Percentiles rank a stretch among this genome's conserved stretches.
These are phyloP conservation scores for Nannochloropsis salina DNA, from an alignment of 108 stramenopile species.

Conservation along the genomic window DNA sequence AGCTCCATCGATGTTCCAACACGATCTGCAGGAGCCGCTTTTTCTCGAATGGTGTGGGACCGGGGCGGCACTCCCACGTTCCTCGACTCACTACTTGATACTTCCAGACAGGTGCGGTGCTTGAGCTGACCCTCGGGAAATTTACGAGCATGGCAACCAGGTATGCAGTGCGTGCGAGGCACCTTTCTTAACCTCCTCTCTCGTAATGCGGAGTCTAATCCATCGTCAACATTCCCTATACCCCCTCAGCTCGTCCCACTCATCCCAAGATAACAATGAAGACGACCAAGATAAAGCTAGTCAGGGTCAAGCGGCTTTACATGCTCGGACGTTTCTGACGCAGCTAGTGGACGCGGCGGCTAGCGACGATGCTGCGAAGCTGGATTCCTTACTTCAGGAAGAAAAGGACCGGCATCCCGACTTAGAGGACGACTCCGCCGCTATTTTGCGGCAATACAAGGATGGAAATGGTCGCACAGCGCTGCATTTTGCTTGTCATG, in stretches of 20 bases:
- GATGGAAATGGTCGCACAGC: slow-evolving; percentile 49
- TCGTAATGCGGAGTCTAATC: not conserved
- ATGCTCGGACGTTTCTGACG: not conserved
- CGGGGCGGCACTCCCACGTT: too few relatives aligned
- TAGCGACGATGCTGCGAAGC: not conserved
- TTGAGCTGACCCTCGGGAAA: too few relatives aligned
- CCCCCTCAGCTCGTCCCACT: not conserved
- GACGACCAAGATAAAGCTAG: not conserved
- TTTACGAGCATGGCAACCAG: not conserved
- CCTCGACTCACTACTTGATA: too few relatives aligned
- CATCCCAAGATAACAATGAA: not conserved
- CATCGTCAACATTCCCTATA: not conserved
- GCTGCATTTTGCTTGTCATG: slow-evolving; percentile 44
- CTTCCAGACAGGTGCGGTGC: too few relatives aligned
- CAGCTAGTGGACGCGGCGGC: not conserved
- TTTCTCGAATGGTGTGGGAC: too few relatives aligned
- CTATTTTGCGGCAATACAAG: slow-evolving; percentile 13
- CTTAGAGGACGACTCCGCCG: not conserved
- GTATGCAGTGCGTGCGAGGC: not conserved
- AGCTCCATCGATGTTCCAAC: too few relatives aligned
- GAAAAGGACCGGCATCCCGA: not conserved
- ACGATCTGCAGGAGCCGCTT: too few relatives aligned
- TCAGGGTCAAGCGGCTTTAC: slow-evolving; percentile 19
- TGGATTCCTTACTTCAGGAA: not conserved
- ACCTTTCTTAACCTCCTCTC: not conserved